Conservation (phyloP, 345 rosid species). For the Rhodomyrtus tomentosa region DNA sequence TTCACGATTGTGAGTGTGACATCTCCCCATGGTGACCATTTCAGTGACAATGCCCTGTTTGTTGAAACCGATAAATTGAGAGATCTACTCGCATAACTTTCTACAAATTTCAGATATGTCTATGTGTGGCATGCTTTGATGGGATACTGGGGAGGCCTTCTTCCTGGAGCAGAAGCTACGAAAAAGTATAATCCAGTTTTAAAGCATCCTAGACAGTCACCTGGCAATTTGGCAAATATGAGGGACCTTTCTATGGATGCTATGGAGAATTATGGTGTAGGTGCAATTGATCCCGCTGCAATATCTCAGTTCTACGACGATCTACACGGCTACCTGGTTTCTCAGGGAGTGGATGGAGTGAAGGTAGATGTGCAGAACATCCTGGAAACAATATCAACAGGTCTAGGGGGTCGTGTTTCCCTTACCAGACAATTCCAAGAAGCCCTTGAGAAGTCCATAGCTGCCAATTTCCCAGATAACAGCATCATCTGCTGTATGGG, state of each 20-base stretch:
- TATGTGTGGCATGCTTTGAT: slow-evolving; percentile 48
- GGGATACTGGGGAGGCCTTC: slow-evolving; percentile 64
- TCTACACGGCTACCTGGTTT: slow-evolving; percentile 39
- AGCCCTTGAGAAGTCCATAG: slow-evolving; percentile 40
- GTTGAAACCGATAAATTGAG: background rate
- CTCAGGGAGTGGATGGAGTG: slow-evolving; percentile 41
- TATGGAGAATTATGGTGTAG: slow-evolving; percentile 45
- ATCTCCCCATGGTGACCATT: background rate
- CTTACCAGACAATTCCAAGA: slow-evolving; percentile 36
- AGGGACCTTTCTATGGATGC: slow-evolving; percentile 35
- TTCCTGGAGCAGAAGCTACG: slow-evolving; percentile 23
- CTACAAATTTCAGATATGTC: slow-evolving; percentile 25
- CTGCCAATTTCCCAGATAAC: slow-evolving; percentile 34
- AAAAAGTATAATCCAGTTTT: slow-evolving; percentile 26
- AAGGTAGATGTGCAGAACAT: slow-evolving; percentile 57
- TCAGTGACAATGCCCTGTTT: background rate
- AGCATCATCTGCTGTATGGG: slow-evolving; percentile 55
- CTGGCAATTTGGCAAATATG: slow-evolving; percentile 30
- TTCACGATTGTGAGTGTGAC: background rate
- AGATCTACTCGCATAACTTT: background rate
- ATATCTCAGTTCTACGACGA: slow-evolving; percentile 38
- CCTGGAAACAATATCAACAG: slow-evolving; percentile 29
- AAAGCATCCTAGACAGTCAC: slow-evolving; percentile 27
- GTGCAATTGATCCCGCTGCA: slow-evolving; percentile 28
- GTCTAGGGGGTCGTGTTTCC: slow-evolving; percentile 31